Percentiles rank a stretch among this genome's conserved stretches.
These are phyloP conservation scores for Populus hybrid DNA, from an alignment of 441 rosid species.

Conservation along the genomic window DNA sequence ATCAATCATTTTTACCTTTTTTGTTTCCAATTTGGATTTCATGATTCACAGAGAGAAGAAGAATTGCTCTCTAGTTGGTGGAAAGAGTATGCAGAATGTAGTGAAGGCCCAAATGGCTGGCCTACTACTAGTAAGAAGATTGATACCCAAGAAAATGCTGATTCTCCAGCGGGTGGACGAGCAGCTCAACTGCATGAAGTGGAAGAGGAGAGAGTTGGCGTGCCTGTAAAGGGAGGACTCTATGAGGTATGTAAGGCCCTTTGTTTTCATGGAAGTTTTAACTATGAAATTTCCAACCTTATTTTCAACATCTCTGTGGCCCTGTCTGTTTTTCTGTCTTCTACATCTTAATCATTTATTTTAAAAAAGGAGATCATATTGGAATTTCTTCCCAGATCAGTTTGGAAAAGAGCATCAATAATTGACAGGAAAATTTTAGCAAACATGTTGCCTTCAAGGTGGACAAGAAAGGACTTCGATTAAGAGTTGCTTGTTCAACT, in stretches of 20 bases:
- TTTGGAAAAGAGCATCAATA: neutral
- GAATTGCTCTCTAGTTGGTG: conserved; percentile 95
- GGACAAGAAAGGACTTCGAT: neutral
- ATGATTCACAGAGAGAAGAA: conserved; percentile 69
- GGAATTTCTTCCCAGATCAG: neutral
- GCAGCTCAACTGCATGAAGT: conserved; percentile 44
- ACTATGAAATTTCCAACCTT: neutral
- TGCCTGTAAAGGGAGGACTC: no score
- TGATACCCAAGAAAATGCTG: conserved; percentile 28
- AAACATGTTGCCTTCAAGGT: neutral
- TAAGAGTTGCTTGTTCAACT: neutral
- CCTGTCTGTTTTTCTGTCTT: neutral
- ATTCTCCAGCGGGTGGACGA: conserved; percentile 30
- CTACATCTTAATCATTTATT: neutral
- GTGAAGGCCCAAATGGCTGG: conserved; percentile 73
- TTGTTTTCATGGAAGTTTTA: neutral
- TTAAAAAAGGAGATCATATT: neutral
- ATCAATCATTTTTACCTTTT: neutral
- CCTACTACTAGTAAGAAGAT: conserved; percentile 32
- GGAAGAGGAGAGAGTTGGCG: conserved; percentile 97
- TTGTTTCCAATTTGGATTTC: neutral
- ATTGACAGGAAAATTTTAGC: neutral
- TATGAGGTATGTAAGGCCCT: conserved; percentile 61
- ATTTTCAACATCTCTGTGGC: neutral
- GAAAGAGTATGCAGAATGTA: conserved; percentile 95